Evolutionary conservation across 805 yeast genomes (phyloP).

Genomic region (Metschnikowia sp.): DNA sequence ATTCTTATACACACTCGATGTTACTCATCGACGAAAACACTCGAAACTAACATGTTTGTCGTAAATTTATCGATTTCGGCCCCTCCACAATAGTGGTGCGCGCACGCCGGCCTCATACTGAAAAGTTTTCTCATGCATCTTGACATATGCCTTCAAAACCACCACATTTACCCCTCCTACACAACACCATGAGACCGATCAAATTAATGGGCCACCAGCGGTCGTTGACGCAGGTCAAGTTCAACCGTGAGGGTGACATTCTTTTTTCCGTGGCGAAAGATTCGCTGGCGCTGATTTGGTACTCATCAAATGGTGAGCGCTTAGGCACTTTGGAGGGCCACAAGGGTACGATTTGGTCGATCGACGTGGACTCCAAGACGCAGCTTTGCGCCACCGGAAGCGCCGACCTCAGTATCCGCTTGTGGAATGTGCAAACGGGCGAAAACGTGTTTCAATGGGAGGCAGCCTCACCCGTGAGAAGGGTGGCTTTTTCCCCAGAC

Average conservation of each 20-base stretch:
- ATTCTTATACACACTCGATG: too few species aligned
- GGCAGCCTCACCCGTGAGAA: constrained; percentile 81
- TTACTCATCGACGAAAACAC: too few species aligned
- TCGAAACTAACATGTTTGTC: too few species aligned
- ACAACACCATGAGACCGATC: constrained; percentile 41
- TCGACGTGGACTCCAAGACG: constrained; percentile 77
- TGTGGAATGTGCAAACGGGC: constrained; percentile 84
- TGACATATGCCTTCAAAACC: not conserved
- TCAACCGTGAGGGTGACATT: constrained; percentile 92
- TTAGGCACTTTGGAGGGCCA: constrained; percentile 85
- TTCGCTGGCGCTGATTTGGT: constrained; percentile 88
- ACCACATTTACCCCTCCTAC: not conserved
- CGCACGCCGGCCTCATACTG: constrained; percentile 3
- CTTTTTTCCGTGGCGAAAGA: constrained; percentile 92
- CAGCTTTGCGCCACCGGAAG: constrained; percentile 78
- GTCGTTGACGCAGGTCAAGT: constrained; percentile 93
- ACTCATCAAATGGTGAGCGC: constrained; percentile 92
- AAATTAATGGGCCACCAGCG: constrained; percentile 94
- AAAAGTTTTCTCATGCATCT: constrained; percentile 3
- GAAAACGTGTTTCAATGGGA: constrained; percentile 69
- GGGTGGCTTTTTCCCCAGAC: constrained; percentile 81
- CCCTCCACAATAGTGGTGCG: constrained; percentile 1
- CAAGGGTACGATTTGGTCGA: constrained; percentile 91
- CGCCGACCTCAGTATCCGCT: constrained; percentile 80
- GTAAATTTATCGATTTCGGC: too few species aligned